phyloP scores from a whole-genome alignment of 1,139 yeast genomes.

The Taphrina betulina region DNA sequence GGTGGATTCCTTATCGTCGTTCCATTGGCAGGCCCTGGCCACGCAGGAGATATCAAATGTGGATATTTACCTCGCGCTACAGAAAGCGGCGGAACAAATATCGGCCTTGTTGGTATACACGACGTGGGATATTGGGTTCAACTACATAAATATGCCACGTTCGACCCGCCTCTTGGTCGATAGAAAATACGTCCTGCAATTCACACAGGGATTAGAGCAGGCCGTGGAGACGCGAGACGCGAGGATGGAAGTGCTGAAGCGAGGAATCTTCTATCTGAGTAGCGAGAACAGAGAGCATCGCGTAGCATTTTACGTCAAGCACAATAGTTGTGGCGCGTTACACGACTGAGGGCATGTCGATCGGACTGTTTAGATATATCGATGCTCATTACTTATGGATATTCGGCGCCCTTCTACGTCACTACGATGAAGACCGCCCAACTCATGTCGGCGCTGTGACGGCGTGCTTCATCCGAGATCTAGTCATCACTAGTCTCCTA shows the following conservation, averaged over 20 bases:
- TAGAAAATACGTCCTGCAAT: slow-evolving; percentile 23
- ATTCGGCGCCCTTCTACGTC: no score
- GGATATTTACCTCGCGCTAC: slow-evolving; percentile 1
- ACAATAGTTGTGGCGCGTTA: not conserved
- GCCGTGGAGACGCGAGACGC: slow-evolving; percentile 17
- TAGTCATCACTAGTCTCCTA: no score
- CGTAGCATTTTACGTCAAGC: slow-evolving; percentile 1
- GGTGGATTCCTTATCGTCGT: slow-evolving; percentile 30
- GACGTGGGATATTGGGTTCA: slow-evolving; percentile 26
- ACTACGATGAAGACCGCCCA: no score
- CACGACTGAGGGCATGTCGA: no score
- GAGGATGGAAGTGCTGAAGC: slow-evolving; percentile 9
- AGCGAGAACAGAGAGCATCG: not conserved
- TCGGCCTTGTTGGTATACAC: slow-evolving; percentile 18
- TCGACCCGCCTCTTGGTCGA: slow-evolving; percentile 15
- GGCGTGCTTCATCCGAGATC: no score
- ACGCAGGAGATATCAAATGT: slow-evolving; percentile 1
- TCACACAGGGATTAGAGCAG: slow-evolving; percentile 28
- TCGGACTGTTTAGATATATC: no score
- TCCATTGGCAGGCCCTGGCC: slow-evolving; percentile 28
- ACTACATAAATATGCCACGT: slow-evolving; percentile 7
- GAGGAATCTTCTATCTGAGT: slow-evolving; percentile 17
- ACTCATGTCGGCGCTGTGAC: no score
- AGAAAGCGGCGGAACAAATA: not conserved
- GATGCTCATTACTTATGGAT: no score